These are phyloP conservation scores for Pythium utonaiense DNA, from an alignment of 352 stramenopile species.

Conservation along the genomic window DNA sequence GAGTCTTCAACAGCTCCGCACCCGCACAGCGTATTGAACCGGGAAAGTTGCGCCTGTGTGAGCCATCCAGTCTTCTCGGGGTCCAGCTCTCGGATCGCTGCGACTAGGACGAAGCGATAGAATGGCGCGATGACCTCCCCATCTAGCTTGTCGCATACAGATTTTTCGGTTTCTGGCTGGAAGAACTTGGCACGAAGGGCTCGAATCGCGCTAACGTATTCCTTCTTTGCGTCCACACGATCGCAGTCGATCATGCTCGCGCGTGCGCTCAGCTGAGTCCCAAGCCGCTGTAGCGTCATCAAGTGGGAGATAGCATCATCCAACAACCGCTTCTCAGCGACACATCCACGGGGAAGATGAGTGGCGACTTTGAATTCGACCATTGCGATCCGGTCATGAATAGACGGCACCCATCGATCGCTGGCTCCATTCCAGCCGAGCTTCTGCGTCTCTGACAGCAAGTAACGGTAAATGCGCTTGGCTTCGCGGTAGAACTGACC, in stretches of 20 bases:
- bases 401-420: not conserved
- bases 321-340: slow-evolving; percentile 48
- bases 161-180: slow-evolving; percentile 28
- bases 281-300: slow-evolving; percentile 8
- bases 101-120: slow-evolving; percentile 61
- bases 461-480: slow-evolving; percentile 45
- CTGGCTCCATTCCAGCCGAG: slow-evolving; percentile 10
- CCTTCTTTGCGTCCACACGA: slow-evolving; percentile 14
- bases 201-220: slow-evolving; percentile 46
- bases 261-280: not conserved
- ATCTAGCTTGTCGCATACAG: not conserved
- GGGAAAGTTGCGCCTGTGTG: slow-evolving; percentile 27
- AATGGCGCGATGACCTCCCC: slow-evolving; percentile 41
- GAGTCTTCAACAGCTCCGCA: slow-evolving; percentile 24
- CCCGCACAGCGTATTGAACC: slow-evolving; percentile 44
- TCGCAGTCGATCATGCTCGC: not conserved
- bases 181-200: slow-evolving; percentile 58
- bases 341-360: slow-evolving; percentile 42
- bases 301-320: slow-evolving; percentile 41
- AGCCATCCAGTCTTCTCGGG: slow-evolving; percentile 28
- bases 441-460: slow-evolving; percentile 13
- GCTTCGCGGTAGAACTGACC: slow-evolving; percentile 59
- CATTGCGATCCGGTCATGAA: slow-evolving; percentile 35
- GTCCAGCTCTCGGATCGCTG: slow-evolving; percentile 50
- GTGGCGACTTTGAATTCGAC: slow-evolving; percentile 60